phyloP scores from a whole-genome alignment of 108 stramenopile species.

The Cylindrotheca fusiformis region DNA sequence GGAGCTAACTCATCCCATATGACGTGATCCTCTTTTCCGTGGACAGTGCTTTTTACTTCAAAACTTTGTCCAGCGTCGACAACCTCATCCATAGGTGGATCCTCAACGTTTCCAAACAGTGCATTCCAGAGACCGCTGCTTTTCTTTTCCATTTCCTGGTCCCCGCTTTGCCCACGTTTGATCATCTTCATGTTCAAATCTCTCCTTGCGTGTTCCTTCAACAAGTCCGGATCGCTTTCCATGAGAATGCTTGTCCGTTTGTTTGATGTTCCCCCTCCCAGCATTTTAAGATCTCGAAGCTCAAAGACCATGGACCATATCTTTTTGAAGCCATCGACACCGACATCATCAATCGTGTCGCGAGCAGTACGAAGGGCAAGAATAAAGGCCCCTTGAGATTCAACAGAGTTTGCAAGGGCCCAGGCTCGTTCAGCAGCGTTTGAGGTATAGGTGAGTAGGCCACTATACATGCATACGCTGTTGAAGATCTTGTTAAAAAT shows the following conservation, averaged over 20 bases:
- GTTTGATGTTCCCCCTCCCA: constrained; percentile 32
- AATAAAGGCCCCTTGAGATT: constrained; percentile 72
- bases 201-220: constrained; percentile 44
- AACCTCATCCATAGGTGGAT: constrained; percentile 2
- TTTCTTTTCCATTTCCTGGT: constrained; percentile 23
- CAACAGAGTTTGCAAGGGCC: constrained; percentile 64
- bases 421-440: constrained; percentile 35
- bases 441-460: constrained; percentile 53
- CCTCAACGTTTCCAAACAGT: constrained; percentile 40
- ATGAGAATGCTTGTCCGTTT: constrained; percentile 32
- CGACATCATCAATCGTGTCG: constrained; percentile 63
- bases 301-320: constrained; percentile 82
- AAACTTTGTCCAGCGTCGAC: constrained; percentile 5
- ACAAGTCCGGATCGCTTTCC: constrained; percentile 75
- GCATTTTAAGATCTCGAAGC: constrained; percentile 73
- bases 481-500: constrained; percentile 76
- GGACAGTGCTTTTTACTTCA: constrained; percentile 26
- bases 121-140: constrained; percentile 28
- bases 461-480: constrained; percentile 62
- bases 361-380: constrained; percentile 58
- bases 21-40: constrained; percentile 65
- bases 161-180: constrained; percentile 38
- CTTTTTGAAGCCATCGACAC: constrained; percentile 75
- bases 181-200: constrained; percentile 58
- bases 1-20: constrained; percentile 76